These are phyloP conservation scores for Aegilops speltoides DNA, from an alignment of 176 grass and related monocot genomes.

Conservation along the genomic window DNA sequence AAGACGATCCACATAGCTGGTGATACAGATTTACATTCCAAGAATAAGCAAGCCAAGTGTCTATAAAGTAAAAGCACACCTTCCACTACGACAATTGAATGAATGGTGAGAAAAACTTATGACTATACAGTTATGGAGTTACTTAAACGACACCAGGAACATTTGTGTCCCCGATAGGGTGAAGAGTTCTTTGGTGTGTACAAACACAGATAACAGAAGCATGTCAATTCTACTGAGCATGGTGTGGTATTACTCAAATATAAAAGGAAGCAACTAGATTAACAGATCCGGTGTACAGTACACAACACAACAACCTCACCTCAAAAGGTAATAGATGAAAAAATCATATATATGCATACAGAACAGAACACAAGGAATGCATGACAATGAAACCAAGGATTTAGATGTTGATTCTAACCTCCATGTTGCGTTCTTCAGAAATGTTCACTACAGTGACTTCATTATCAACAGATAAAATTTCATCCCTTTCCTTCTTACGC, in stretches of 20 bases:
- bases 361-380: neutral
- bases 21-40: constrained; percentile 2
- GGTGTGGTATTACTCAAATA: neutral
- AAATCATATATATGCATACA: neutral
- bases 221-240: neutral
- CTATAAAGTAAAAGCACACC: neutral
- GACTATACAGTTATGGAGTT: neutral
- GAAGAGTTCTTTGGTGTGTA: neutral
- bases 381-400: neutral
- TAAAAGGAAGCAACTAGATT: neutral
- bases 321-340: constrained; percentile 1
- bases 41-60: constrained; percentile 16
- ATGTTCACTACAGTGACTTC: constrained; percentile 41
- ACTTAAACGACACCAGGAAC: neutral
- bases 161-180: neutral
- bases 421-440: constrained; percentile 45
- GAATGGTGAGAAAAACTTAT: neutral
- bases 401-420: constrained; percentile 48
- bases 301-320: neutral
- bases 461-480: constrained; percentile 51
- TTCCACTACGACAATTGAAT: neutral
- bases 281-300: constrained; percentile 13
- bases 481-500: constrained; percentile 70
- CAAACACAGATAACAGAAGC: neutral
- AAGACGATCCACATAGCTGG: neutral